These are phyloP conservation scores for Colletotrichum sp. DNA, from an alignment of 2,329 filamentous ascomycete genomes.

Conservation along the genomic window DNA sequence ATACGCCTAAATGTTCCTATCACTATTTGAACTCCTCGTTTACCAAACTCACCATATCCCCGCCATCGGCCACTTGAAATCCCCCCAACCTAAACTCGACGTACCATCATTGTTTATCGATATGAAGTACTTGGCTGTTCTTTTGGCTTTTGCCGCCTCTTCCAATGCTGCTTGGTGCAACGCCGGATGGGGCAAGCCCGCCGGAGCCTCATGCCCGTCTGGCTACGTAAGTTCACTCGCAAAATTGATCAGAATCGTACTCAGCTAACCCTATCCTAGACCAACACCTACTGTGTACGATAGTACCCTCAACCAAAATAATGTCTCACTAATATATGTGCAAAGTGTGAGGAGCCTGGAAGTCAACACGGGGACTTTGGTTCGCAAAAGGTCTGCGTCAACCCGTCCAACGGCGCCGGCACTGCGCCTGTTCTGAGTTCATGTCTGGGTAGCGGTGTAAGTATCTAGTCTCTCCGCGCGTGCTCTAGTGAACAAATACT, in stretches of 20 bases:
- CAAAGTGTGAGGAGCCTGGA: not conserved
- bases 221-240: not conserved
- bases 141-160: not conserved
- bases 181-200: not conserved
- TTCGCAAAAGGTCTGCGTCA: not conserved
- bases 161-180: not conserved
- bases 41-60: not conserved
- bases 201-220: not conserved
- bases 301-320: not conserved
- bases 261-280: not conserved
- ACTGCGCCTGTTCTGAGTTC: not conserved
- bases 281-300: not conserved
- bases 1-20: not conserved
- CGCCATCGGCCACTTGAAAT: not conserved
- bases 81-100: not conserved
- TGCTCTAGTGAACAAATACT: not conserved
- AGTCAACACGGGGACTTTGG: not conserved
- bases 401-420: not conserved
- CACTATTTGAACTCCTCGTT: not conserved
- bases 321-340: not conserved
- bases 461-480: not conserved
- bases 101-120: not conserved
- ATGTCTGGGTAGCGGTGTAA: not conserved
- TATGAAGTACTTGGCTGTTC: not conserved
- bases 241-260: not conserved